Evolutionary conservation across 352 stramenopile genomes (phyloP).

Genomic region (Phytophthora pisi): DNA sequence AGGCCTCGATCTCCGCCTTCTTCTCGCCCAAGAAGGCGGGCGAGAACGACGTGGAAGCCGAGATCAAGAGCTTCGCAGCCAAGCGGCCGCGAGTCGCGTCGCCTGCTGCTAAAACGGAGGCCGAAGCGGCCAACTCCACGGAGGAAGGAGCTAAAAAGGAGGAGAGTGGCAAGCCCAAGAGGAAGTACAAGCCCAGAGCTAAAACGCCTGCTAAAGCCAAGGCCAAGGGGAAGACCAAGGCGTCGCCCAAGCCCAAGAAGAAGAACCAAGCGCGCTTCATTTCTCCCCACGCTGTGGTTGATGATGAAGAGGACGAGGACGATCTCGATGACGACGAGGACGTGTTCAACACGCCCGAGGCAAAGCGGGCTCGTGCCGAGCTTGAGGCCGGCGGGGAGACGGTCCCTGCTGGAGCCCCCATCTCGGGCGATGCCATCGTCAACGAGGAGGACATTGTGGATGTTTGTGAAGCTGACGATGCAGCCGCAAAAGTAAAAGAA

Average conservation of each 20-base stretch:
- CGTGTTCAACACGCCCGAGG: slow-evolving; percentile 37
- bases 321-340: slow-evolving; percentile 31
- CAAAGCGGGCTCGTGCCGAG: slow-evolving; percentile 33
- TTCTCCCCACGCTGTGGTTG: slow-evolving; percentile 38
- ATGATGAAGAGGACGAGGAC: slow-evolving; percentile 30
- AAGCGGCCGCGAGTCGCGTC: slow-evolving; percentile 22
- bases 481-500: neutral
- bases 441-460: slow-evolving; percentile 24
- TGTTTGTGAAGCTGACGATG: slow-evolving; percentile 14
- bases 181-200: slow-evolving; percentile 16
- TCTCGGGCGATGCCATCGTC: slow-evolving; percentile 29
- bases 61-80: slow-evolving; percentile 19
- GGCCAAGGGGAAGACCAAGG: slow-evolving; percentile 27
- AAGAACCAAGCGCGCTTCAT: slow-evolving; percentile 27
- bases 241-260: slow-evolving; percentile 20
- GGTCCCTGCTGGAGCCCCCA: slow-evolving; percentile 29
- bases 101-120: slow-evolving; percentile 14
- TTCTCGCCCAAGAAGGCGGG: slow-evolving; percentile 64
- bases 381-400: slow-evolving; percentile 23
- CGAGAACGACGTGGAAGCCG: slow-evolving; percentile 12
- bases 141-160: slow-evolving; percentile 1
- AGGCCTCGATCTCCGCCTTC: slow-evolving; percentile 79
- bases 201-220: slow-evolving; percentile 18
- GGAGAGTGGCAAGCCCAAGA: slow-evolving; percentile 2
- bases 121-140: slow-evolving; percentile 3